Percentiles rank a stretch among this genome's conserved stretches.
These are phyloP conservation scores for Torulaspora quercuum DNA, from an alignment of 805 yeast species.

Conservation along the genomic window DNA sequence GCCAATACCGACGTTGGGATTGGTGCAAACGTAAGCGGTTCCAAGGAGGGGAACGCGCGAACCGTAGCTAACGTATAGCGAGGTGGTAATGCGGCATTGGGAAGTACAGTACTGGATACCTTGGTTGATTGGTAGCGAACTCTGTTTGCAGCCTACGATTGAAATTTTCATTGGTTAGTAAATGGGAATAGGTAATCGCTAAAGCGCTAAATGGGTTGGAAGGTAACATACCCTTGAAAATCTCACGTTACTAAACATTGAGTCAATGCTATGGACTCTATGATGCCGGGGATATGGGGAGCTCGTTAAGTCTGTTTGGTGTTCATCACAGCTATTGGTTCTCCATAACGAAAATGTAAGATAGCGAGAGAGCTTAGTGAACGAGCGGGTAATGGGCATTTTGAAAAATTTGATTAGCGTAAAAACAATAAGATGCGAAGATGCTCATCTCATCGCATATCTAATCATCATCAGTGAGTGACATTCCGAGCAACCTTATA, in stretches of 20 bases:
- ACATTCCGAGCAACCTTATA: not conserved
- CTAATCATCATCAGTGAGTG: not conserved
- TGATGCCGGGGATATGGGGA: not conserved
- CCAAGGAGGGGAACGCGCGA: conserved; percentile 84
- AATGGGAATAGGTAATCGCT: not conserved
- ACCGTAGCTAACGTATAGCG: conserved; percentile 70
- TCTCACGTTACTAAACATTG: conserved; percentile 4
- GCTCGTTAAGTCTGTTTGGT: not conserved
- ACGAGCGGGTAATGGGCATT: conserved; percentile 8
- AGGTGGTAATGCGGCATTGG: conserved; percentile 49
- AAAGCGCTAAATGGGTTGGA: not conserved
- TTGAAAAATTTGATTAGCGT: conserved; percentile 16
- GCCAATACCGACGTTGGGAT: conserved; percentile 68
- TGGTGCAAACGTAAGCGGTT: conserved; percentile 75
- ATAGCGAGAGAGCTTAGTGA: too few species aligned
- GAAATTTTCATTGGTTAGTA: conserved; percentile 5
- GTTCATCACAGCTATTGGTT: too few species aligned
- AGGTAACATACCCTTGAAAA: conserved; percentile 11
- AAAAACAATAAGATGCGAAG: conserved; percentile 2
- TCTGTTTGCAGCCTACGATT: conserved; percentile 9
- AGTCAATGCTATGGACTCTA: too few species aligned
- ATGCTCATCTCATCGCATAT: conserved; percentile 19
- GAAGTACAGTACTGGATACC: conserved; percentile 12
- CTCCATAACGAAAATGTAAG: too few species aligned
- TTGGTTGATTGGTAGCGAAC: conserved; percentile 17